Conservation (phyloP, 2,329 filamentous ascomycete genomes). For the Stachybotrys chlorohalonatus region DNA sequence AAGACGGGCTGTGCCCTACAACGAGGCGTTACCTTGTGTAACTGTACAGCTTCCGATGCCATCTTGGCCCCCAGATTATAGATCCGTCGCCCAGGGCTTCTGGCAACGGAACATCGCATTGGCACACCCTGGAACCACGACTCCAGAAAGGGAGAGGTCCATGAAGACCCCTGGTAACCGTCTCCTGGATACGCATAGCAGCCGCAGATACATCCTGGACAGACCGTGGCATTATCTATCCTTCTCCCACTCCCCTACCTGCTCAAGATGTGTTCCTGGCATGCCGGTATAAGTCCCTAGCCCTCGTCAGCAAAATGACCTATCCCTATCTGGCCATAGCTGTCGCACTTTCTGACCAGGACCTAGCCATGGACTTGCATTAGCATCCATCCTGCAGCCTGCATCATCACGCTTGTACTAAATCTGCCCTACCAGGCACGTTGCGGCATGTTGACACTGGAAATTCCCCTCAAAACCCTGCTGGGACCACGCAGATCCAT, state of each 20-base stretch:
- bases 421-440: constrained; percentile 12
- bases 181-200: not conserved
- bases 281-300: not conserved
- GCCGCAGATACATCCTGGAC: not conserved
- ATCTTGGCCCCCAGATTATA: not conserved
- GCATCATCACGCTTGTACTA: constrained; percentile 9
- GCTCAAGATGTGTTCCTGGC: not conserved
- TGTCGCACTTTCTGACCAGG: not conserved
- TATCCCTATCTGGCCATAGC: not conserved
- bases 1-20: too few species aligned
- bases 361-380: not conserved
- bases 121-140: not conserved
- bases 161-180: not conserved
- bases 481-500: not conserved
- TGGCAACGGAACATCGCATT: not conserved
- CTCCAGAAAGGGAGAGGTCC: not conserved
- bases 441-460: not conserved
- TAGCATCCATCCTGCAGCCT: constrained; percentile 2
- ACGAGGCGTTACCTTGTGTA: too few species aligned
- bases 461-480: not conserved
- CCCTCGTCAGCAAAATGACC: not conserved
- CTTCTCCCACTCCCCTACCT: not conserved
- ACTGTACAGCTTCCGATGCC: too few species aligned
- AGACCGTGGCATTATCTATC: not conserved
- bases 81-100: not conserved